A percentile compares a stretch with the other conserved stretches of the same genome.
Conservation (phyloP, 2,329 filamentous ascomycete species). For the Talaromyces sp. region DNA sequence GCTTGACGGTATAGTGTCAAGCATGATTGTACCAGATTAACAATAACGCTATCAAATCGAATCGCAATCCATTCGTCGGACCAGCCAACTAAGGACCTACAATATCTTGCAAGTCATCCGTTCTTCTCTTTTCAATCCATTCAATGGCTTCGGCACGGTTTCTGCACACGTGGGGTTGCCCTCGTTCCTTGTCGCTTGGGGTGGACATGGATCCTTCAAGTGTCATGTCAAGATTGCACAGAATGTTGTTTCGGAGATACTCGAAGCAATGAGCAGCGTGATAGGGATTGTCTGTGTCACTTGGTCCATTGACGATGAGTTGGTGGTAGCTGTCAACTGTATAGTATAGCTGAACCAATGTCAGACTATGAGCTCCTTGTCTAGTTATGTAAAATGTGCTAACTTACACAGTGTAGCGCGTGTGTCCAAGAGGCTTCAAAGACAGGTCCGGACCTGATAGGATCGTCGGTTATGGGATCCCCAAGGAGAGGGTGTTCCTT, state of each 20-base stretch:
- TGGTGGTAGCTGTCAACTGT: slow-evolving; percentile 14
- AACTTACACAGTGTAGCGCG: slow-evolving; percentile 13
- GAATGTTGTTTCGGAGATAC: slow-evolving; percentile 13
- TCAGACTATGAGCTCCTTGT: background rate
- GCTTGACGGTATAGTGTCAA: background rate
- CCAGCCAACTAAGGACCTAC: slow-evolving; percentile 12
- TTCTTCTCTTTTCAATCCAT: slow-evolving; percentile 16
- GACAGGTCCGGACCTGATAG: slow-evolving; percentile 8
- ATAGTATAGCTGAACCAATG: slow-evolving; percentile 10
- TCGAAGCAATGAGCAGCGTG: slow-evolving; percentile 15
- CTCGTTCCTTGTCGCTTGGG: slow-evolving; percentile 9
- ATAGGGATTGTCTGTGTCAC: slow-evolving; percentile 8
- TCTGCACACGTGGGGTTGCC: slow-evolving; percentile 14
- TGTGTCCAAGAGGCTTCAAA: slow-evolving; percentile 15
- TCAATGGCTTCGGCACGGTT: slow-evolving; percentile 8
- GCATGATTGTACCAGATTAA: background rate
- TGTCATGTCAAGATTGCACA: slow-evolving; percentile 15
- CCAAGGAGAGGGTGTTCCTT: slow-evolving; percentile 12
- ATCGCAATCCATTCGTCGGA: background rate
- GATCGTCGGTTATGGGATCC: slow-evolving; percentile 14
- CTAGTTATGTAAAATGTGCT: background rate
- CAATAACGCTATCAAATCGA: background rate
- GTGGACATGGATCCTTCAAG: slow-evolving; percentile 17
- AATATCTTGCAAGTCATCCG: slow-evolving; percentile 16
- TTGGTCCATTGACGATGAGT: slow-evolving; percentile 9